These are phyloP conservation scores for Mallotus nudiflorus DNA, from an alignment of 345 rosid genomes.

Conservation along the genomic window DNA sequence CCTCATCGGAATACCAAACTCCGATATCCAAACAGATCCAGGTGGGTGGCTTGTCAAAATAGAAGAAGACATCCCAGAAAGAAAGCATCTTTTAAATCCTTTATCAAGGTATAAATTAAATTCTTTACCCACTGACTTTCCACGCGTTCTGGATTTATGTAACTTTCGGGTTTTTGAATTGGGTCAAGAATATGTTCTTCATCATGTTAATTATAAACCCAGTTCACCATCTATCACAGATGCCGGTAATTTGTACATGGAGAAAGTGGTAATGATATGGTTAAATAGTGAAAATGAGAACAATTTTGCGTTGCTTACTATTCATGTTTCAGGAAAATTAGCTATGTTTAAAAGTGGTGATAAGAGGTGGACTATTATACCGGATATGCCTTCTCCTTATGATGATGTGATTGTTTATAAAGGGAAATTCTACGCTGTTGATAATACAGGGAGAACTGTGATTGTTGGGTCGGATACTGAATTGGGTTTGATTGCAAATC, in stretches of 20 bases:
- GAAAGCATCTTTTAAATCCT: slow-evolving; percentile 59
- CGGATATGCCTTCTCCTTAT: slow-evolving; percentile 75
- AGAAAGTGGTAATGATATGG: slow-evolving; percentile 64
- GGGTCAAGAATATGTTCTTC: slow-evolving; percentile 68
- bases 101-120: slow-evolving; percentile 44
- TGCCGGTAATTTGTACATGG: slow-evolving; percentile 58
- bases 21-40: slow-evolving; percentile 24
- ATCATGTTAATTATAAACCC: slow-evolving; percentile 40
- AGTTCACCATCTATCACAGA: slow-evolving; percentile 15
- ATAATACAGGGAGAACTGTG: slow-evolving; percentile 66
- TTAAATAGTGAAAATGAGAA: slow-evolving; percentile 17
- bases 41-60: slow-evolving; percentile 66
- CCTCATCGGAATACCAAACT: slow-evolving; percentile 43
- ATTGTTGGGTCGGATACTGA: slow-evolving; percentile 43
- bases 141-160: slow-evolving; percentile 49
- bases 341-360: slow-evolving; percentile 65
- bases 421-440: slow-evolving; percentile 72
- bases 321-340: slow-evolving; percentile 86
- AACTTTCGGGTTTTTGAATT: slow-evolving; percentile 46
- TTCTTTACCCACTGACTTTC: slow-evolving; percentile 43
- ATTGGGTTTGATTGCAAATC: slow-evolving; percentile 35
- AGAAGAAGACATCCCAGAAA: slow-evolving; percentile 42
- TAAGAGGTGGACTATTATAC: slow-evolving; percentile 63
- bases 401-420: slow-evolving; percentile 72
- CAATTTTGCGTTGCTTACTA: slow-evolving; percentile 70